Percentiles rank a stretch among this genome's conserved stretches.
Evolutionary conservation across 2,329 filamentous ascomycete species (phyloP).

Genomic region (Claviceps digitariae): DNA sequence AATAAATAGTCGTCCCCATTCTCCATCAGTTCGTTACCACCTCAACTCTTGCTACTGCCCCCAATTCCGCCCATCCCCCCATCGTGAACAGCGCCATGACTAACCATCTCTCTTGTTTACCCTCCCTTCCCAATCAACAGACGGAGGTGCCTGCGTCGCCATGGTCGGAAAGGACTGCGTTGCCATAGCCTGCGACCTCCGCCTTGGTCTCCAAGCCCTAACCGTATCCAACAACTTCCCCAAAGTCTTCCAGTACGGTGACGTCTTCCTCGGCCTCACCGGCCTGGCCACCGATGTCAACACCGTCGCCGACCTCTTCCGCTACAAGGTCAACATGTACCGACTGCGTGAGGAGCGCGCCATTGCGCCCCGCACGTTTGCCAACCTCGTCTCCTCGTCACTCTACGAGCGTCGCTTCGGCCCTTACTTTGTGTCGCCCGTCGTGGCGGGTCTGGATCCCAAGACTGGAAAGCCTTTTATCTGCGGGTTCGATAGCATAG

Average conservation of each 20-base stretch:
- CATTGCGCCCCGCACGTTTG: constrained; percentile 89
- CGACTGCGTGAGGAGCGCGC: constrained; percentile 93
- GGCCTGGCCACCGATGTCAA: constrained; percentile 92
- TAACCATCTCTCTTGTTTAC: neutral
- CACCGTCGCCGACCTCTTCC: constrained; percentile 92
- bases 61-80: neutral
- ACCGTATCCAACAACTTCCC: constrained; percentile 99
- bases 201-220: constrained; percentile 88
- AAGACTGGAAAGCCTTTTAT: constrained; percentile 94
- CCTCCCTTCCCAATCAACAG: constrained; percentile 19
- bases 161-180: constrained; percentile 99
- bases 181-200: constrained; percentile 96
- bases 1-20: constrained; percentile 72
- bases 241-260: constrained; percentile 97
- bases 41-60: neutral
- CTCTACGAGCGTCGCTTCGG: constrained; percentile 95
- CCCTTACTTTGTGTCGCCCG: constrained; percentile 89
- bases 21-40: constrained; percentile 65
- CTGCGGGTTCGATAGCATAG: constrained; percentile 97
- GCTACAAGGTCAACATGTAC: constrained; percentile 99
- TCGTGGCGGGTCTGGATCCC: constrained; percentile 88
- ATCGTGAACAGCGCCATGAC: neutral
- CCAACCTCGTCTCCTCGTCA: constrained; percentile 81
- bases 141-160: constrained; percentile 89
- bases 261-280: constrained; percentile 88